Percentiles rank a stretch among this genome's conserved stretches.
Conservation (phyloP, 129 eudicot species). For the Helianthus annuus region DNA sequence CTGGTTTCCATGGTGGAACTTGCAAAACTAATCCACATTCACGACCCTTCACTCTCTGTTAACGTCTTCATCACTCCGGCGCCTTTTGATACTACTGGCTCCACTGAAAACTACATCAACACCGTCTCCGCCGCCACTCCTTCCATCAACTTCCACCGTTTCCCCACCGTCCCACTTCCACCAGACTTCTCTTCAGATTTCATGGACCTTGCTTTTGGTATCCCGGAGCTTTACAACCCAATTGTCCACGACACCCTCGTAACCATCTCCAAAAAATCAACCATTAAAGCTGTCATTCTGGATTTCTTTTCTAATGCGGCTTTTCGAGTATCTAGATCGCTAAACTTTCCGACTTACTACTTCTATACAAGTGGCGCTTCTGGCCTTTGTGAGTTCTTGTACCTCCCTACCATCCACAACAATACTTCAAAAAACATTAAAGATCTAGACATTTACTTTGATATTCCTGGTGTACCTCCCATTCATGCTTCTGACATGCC, state of each 20-base stretch:
- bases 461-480: conserved; percentile 53
- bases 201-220: conserved; percentile 34
- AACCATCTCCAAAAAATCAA: conserved; percentile 38
- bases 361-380: conserved; percentile 46
- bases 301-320: conserved; percentile 68
- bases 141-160: conserved; percentile 49
- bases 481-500: conserved; percentile 38
- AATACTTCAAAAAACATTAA: conserved; percentile 7
- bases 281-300: conserved; percentile 47
- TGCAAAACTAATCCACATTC: conserved; percentile 44
- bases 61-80: conserved; percentile 29
- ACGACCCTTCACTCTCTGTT: conserved; percentile 34
- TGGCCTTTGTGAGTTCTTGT: conserved; percentile 35
- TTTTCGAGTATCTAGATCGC: conserved; percentile 34
- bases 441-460: conserved; percentile 10
- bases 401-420: conserved; percentile 40
- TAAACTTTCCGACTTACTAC: conserved; percentile 58
- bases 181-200: conserved; percentile 22
- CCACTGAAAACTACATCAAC: conserved; percentile 38
- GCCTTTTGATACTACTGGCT: conserved; percentile 36
- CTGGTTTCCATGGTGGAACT: conserved; percentile 60
- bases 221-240: conserved; percentile 47
- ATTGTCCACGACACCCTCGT: conserved; percentile 39
- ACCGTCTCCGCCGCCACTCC: conserved; percentile 40
- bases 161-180: conserved; percentile 39